A percentile compares a stretch with the other conserved stretches of the same genome.
Conservation (phyloP, 1,284 basidiomycete species). For the Malassezia brasiliensis region DNA sequence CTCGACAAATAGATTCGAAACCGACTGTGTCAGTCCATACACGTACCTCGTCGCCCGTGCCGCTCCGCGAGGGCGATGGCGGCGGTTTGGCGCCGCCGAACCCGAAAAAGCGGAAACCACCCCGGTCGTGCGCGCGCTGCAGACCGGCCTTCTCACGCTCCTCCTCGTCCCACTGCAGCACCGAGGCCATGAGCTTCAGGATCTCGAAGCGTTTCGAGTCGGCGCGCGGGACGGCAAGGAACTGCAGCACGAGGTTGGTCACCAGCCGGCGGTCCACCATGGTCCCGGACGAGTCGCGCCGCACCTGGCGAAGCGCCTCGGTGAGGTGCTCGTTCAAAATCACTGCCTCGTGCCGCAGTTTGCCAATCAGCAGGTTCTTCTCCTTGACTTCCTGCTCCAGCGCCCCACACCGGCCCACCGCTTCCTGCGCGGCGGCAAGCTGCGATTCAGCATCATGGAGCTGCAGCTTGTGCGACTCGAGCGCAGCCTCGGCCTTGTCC, state of each 20-base stretch:
- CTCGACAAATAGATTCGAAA: slow-evolving; percentile 44
- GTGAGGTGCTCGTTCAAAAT: slow-evolving; percentile 93
- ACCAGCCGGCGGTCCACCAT: slow-evolving; percentile 85
- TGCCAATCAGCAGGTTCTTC: slow-evolving; percentile 56
- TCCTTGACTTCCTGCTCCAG: slow-evolving; percentile 86
- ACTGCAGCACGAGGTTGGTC: slow-evolving; percentile 86
- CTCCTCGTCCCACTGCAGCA: slow-evolving; percentile 78
- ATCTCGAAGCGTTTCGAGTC: slow-evolving; percentile 96
- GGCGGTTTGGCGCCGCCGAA: neutral
- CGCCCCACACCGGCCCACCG: slow-evolving; percentile 59
- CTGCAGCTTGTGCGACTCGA: slow-evolving; percentile 75
- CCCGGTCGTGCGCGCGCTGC: slow-evolving; percentile 49
- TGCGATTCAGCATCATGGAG: slow-evolving; percentile 31
- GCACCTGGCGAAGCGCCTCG: slow-evolving; percentile 83
- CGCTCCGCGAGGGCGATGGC: neutral
- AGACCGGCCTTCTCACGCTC: slow-evolving; percentile 85
- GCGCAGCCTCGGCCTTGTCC: slow-evolving; percentile 59
- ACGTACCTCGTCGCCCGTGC: neutral
- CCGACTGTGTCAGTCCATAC: slow-evolving; percentile 21
- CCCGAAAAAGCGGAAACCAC: slow-evolving; percentile 4
- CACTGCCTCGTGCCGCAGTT: slow-evolving; percentile 20
- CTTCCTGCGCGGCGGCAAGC: slow-evolving; percentile 64
- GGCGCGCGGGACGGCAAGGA: slow-evolving; percentile 76
- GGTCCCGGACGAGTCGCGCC: slow-evolving; percentile 70
- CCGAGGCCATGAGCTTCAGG: slow-evolving; percentile 73